A percentile compares a stretch with the other conserved stretches of the same genome.
These are phyloP conservation scores for Fusarium cyanostomum DNA, from an alignment of 2,329 filamentous ascomycete genomes.

Conservation along the genomic window DNA sequence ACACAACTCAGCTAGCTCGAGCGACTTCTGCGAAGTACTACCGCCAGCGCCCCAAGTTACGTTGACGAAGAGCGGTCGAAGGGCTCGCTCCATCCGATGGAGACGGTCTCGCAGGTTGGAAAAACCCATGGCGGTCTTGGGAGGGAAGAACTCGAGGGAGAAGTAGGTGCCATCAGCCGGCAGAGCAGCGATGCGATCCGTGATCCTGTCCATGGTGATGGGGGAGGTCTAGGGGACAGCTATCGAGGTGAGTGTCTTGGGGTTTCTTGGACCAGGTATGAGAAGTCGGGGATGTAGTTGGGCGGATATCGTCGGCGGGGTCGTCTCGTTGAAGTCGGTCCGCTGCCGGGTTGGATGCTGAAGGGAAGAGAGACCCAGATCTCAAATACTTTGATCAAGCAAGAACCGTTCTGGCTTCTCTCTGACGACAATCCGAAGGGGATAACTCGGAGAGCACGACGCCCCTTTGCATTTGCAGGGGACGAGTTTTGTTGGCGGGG, in stretches of 20 bases:
- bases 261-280: background rate
- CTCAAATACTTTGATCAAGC: constrained; percentile 11
- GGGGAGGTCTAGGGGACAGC: background rate
- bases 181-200: constrained; percentile 92
- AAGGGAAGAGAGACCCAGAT: background rate
- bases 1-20: constrained; percentile 94
- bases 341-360: no score
- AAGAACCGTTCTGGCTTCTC: constrained; percentile 2
- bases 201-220: constrained; percentile 81
- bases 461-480: constrained; percentile 28
- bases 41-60: constrained; percentile 98
- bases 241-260: background rate
- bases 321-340: constrained; percentile 1
- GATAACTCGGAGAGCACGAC: constrained; percentile 30
- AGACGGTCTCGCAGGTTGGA: constrained; percentile 92
- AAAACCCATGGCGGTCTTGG: constrained; percentile 95
- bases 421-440: constrained; percentile 16
- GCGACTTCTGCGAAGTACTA: constrained; percentile 87
- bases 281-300: background rate
- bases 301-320: constrained; percentile 30
- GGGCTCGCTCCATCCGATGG: constrained; percentile 90
- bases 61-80: constrained; percentile 93
- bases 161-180: constrained; percentile 86
- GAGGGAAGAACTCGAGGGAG: constrained; percentile 98
- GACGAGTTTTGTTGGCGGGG: constrained; percentile 44